These are phyloP conservation scores for Ocimum tenuiflorum DNA, from an alignment of 257 asterid species.

Conservation along the genomic window DNA sequence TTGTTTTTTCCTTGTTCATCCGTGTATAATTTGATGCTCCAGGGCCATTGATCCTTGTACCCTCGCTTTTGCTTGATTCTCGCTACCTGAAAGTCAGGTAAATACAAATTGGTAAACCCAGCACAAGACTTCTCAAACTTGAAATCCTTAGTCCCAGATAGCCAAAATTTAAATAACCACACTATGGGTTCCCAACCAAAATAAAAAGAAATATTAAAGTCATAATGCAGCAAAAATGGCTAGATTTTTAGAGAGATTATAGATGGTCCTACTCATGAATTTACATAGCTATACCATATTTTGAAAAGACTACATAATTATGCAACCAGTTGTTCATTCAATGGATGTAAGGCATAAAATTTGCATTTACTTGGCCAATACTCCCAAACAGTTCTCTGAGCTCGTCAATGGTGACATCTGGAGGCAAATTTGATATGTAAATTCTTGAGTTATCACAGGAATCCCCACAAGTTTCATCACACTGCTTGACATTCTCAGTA, in stretches of 20 bases:
- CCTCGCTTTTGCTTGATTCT: conserved; percentile 98
- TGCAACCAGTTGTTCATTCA: conserved; percentile 8
- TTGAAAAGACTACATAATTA: not conserved
- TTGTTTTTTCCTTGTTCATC: conserved; percentile 94
- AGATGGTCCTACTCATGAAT: not conserved
- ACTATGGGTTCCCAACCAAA: not conserved
- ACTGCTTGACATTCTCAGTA: conserved; percentile 78
- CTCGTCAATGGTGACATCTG: conserved; percentile 87
- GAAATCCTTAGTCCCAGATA: not conserved
- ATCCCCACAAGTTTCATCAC: conserved; percentile 95
- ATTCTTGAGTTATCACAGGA: conserved; percentile 89
- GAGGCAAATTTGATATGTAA: conserved; percentile 96
- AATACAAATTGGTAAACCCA: not conserved
- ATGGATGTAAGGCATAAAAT: conserved; percentile 24
- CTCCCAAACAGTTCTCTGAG: conserved; percentile 95
- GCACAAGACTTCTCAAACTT: not conserved
- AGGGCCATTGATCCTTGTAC: conserved; percentile 99
- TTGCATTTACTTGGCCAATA: conserved; percentile 90
- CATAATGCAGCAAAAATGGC: not conserved
- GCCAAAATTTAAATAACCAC: not conserved
- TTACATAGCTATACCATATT: not conserved
- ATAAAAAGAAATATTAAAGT: not conserved
- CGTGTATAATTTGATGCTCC: conserved; percentile 90
- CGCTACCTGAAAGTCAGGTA: conserved; percentile 55
- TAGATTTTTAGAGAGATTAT: not conserved